Percentiles rank a stretch among this genome's conserved stretches.
Evolutionary conservation across 768 basidiomycete genomes (phyloP).

Genomic region (Mycena rosella): DNA sequence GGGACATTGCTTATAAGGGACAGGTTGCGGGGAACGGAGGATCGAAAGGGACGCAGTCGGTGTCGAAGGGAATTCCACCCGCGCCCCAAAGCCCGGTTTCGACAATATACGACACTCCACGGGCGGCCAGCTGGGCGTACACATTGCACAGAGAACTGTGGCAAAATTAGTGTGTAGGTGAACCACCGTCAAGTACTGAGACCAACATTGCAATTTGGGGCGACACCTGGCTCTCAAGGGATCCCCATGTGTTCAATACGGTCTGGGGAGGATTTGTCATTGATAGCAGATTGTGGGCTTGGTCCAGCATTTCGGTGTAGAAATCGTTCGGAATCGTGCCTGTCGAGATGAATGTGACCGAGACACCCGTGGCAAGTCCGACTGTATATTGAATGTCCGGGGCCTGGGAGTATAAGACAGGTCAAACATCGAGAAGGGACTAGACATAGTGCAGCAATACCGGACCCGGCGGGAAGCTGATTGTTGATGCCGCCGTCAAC

Average conservation of each 20-base stretch:
- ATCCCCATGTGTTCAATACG: background rate
- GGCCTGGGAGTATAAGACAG: background rate
- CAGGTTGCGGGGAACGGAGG: constrained; percentile 8
- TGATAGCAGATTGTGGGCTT: background rate
- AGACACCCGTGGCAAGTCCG: constrained; percentile 1
- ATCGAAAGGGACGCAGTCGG: background rate
- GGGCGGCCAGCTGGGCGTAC: constrained; percentile 7
- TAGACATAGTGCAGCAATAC: background rate
- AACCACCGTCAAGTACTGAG: background rate
- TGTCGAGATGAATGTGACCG: constrained; percentile 1
- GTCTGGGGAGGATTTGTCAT: constrained; percentile 5
- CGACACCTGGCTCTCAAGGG: background rate
- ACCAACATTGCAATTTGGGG: background rate
- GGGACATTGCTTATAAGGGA: background rate
- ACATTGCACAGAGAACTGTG: constrained; percentile 10
- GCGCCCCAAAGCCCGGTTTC: background rate
- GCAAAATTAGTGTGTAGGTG: background rate
- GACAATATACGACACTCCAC: constrained; percentile 2
- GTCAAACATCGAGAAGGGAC: too few species aligned
- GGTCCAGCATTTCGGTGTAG: background rate
- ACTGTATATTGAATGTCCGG: background rate
- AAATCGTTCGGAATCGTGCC: background rate
- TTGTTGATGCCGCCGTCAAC: constrained; percentile 14
- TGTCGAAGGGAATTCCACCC: background rate
- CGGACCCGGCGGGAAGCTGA: constrained; percentile 1